Conservation (phyloP, 495 filamentous ascomycete genomes). For the Evernia prunastri region DNA sequence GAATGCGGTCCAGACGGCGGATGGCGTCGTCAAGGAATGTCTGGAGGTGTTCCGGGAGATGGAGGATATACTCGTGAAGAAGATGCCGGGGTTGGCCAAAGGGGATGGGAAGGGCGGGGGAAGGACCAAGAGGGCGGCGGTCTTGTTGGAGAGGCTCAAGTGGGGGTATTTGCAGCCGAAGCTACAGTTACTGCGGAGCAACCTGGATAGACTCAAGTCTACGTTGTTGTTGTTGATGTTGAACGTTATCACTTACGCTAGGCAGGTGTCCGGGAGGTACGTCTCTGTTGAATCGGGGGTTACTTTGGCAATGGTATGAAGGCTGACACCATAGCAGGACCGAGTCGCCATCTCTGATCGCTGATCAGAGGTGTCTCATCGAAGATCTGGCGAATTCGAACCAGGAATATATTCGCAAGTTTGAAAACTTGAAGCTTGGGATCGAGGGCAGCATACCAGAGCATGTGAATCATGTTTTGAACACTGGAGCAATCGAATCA, state of each 20-base stretch:
- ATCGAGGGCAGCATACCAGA: not conserved
- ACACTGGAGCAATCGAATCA: not conserved
- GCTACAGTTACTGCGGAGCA: slow-evolving; percentile 27
- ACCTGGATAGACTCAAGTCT: slow-evolving; percentile 36
- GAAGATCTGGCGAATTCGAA: slow-evolving; percentile 14
- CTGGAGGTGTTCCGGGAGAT: slow-evolving; percentile 30
- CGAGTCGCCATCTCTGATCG: slow-evolving; percentile 12
- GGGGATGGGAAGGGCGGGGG: not conserved
- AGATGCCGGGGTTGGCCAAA: not conserved
- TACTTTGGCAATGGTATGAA: not conserved
- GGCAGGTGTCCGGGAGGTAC: slow-evolving; percentile 22
- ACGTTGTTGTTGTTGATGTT: slow-evolving; percentile 35
- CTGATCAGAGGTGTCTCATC: slow-evolving; percentile 18
- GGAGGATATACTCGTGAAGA: slow-evolving; percentile 26
- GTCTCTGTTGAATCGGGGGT: not conserved
- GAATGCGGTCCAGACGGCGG: slow-evolving; percentile 26
- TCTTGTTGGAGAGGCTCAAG: slow-evolving; percentile 22
- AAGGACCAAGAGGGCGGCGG: not conserved
- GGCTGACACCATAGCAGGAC: slow-evolving; percentile 4
- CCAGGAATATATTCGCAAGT: slow-evolving; percentile 11
- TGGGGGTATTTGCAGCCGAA: slow-evolving; percentile 27
- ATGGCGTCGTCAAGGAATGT: slow-evolving; percentile 28
- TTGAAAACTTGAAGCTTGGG: slow-evolving; percentile 11
- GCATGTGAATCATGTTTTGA: not conserved
- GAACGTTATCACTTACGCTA: slow-evolving; percentile 36